phyloP scores from a whole-genome alignment of 2,329 filamentous ascomycete species.

The Microsporum canis region DNA sequence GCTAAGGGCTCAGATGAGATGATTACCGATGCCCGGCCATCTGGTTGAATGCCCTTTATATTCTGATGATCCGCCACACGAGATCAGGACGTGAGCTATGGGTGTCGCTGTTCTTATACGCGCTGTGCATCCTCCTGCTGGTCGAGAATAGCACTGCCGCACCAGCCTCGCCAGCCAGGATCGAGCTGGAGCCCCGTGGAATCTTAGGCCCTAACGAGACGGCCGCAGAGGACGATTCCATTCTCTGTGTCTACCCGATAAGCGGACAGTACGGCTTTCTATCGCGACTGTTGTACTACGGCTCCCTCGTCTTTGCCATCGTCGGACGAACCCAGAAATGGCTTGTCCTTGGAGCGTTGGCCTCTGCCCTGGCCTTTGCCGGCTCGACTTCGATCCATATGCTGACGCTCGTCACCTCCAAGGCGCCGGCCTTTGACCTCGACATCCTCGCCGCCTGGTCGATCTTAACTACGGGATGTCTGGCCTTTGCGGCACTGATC shows the following conservation, averaged over 20 bases:
- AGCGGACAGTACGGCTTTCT: slow-evolving; percentile 21
- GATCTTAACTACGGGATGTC: slow-evolving; percentile 17
- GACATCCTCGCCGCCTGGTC: slow-evolving; percentile 20
- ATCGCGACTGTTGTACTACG: slow-evolving; percentile 20
- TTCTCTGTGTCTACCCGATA: slow-evolving; percentile 17
- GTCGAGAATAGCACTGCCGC: background rate
- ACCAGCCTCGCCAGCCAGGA: background rate
- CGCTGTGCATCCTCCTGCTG: background rate
- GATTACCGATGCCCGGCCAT: background rate
- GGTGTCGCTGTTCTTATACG: background rate
- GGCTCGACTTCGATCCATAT: slow-evolving; percentile 21
- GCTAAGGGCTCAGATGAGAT: background rate
- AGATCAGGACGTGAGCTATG: background rate
- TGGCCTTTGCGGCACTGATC: slow-evolving; percentile 19
- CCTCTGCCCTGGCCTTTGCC: slow-evolving; percentile 21
- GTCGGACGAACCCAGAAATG: slow-evolving; percentile 20
- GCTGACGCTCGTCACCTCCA: slow-evolving; percentile 17
- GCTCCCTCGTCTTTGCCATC: slow-evolving; percentile 20
- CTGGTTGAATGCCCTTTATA: background rate
- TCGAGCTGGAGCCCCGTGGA: slow-evolving; percentile 1
- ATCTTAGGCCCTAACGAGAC: slow-evolving; percentile 10
- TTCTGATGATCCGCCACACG: background rate
- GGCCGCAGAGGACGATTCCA: slow-evolving; percentile 7
- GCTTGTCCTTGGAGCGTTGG: slow-evolving; percentile 22
- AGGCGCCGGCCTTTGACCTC: slow-evolving; percentile 16